These are phyloP conservation scores for Pyricularia pennisetigena DNA, from an alignment of 2,329 filamentous ascomycete genomes.

Conservation along the genomic window DNA sequence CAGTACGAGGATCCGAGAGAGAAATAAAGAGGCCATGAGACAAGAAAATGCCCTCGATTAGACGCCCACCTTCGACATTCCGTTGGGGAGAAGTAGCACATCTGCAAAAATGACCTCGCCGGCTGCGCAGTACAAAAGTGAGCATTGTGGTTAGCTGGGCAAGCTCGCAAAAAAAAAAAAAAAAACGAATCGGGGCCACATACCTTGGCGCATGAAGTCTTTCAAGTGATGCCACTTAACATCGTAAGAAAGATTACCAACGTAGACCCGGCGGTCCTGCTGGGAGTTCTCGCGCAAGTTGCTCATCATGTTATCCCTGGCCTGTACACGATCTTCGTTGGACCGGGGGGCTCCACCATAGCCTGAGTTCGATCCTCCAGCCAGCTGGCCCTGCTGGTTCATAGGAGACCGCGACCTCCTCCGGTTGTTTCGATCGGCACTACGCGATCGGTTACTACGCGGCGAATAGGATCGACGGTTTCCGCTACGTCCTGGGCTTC, in stretches of 20 bases:
- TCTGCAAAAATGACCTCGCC: slow-evolving; percentile 99
- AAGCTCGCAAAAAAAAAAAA: too few species aligned
- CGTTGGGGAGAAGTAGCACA: slow-evolving; percentile 98
- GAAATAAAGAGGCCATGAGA: slow-evolving; percentile 34
- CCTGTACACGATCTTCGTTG: slow-evolving; percentile 72
- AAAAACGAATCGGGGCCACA: slow-evolving; percentile 24
- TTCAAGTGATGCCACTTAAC: slow-evolving; percentile 99
- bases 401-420: slow-evolving; percentile 81
- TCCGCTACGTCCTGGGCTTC: slow-evolving; percentile 63
- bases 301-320: slow-evolving; percentile 94
- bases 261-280: slow-evolving; percentile 98
- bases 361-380: slow-evolving; percentile 60
- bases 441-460: slow-evolving; percentile 63
- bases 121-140: slow-evolving; percentile 44
- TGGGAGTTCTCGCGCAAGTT: slow-evolving; percentile 89
- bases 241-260: slow-evolving; percentile 97
- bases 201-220: slow-evolving; percentile 99
- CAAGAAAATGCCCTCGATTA: slow-evolving; percentile 57
- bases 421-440: slow-evolving; percentile 63
- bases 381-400: slow-evolving; percentile 59
- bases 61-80: slow-evolving; percentile 99
- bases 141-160: not conserved
- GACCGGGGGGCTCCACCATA: slow-evolving; percentile 63
- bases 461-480: slow-evolving; percentile 71
- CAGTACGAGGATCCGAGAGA: slow-evolving; percentile 8